Percentiles rank a stretch among this genome's conserved stretches.
Evolutionary conservation across 2,329 filamentous ascomycete genomes (phyloP).

Genomic region (Xylariaceae sp.): DNA sequence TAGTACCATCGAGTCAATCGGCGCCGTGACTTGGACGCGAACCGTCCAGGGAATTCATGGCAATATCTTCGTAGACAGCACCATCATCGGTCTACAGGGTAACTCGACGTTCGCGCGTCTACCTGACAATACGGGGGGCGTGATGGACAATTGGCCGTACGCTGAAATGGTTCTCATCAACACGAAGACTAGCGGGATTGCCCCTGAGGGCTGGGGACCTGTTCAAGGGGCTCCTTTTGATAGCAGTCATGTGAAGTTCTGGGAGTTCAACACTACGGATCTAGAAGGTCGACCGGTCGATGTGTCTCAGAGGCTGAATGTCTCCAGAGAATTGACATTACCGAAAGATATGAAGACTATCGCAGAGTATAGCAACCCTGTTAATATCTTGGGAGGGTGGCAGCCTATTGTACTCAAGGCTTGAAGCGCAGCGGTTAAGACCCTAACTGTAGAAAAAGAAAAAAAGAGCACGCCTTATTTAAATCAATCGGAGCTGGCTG

Average conservation of each 20-base stretch:
- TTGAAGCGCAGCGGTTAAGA: too few relatives aligned
- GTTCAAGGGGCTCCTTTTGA: constrained; percentile 14
- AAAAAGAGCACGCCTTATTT: too few relatives aligned
- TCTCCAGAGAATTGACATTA: constrained; percentile 9
- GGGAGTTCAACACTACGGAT: constrained; percentile 15
- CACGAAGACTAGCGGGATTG: constrained; percentile 9
- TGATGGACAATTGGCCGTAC: constrained; percentile 16
- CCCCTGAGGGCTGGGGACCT: constrained; percentile 12
- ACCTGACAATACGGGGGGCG: constrained; percentile 11
- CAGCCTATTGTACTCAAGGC: constrained; percentile 4
- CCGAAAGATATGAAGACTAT: constrained; percentile 3
- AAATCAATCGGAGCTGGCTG: too few relatives aligned
- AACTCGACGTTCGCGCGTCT: constrained; percentile 11
- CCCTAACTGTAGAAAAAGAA: too few relatives aligned
- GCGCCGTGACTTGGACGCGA: constrained; percentile 14
- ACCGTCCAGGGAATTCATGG: constrained; percentile 14
- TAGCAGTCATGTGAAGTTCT: constrained; percentile 9
- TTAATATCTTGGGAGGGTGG: constrained; percentile 13
- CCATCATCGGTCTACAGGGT: constrained; percentile 7
- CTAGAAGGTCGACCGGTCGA: constrained; percentile 4
- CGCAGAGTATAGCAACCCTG: constrained; percentile 2
- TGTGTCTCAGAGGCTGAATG: constrained; percentile 6
- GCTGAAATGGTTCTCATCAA: constrained; percentile 13
- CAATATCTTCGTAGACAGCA: constrained; percentile 13
- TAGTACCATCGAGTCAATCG: constrained; percentile 7